Conservation (phyloP, 2,329 filamentous ascomycete species). For the Aspergillus vadensis region DNA sequence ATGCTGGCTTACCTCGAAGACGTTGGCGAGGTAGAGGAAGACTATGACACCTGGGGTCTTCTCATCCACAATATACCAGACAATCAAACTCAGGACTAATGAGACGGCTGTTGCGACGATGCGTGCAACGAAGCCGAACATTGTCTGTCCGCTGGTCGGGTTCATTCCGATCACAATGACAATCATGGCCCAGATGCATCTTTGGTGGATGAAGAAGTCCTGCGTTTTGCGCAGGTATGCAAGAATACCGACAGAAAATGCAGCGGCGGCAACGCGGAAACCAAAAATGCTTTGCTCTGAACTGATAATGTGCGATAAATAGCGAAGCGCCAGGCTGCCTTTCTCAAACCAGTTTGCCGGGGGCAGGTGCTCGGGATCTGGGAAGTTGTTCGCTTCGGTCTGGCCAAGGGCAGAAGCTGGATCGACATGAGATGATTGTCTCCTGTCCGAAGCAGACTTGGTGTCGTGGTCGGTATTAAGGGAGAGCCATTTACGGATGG, state of each 20-base stretch:
- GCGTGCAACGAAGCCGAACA: slow-evolving; percentile 68
- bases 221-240: slow-evolving; percentile 66
- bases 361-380: slow-evolving; percentile 71
- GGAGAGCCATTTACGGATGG: slow-evolving; percentile 62
- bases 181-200: slow-evolving; percentile 75
- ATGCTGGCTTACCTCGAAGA: slow-evolving; percentile 47
- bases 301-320: slow-evolving; percentile 59
- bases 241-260: slow-evolving; percentile 68
- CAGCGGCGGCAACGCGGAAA: slow-evolving; percentile 69
- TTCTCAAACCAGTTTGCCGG: slow-evolving; percentile 62
- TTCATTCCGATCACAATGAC: slow-evolving; percentile 72
- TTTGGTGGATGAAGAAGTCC: slow-evolving; percentile 66
- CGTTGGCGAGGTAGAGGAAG: slow-evolving; percentile 67
- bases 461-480: slow-evolving; percentile 16
- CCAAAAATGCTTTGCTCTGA: slow-evolving; percentile 69
- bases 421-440: slow-evolving; percentile 22
- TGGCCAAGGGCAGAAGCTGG: slow-evolving; percentile 56
- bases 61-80: slow-evolving; percentile 71
- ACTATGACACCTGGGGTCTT: slow-evolving; percentile 66
- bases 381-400: slow-evolving; percentile 43
- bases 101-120: slow-evolving; percentile 65
- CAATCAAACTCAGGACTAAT: slow-evolving; percentile 62
- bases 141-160: slow-evolving; percentile 65
- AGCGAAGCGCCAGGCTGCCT: slow-evolving; percentile 60
- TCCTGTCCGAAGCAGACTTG: slow-evolving; percentile 4